Conservation (phyloP, 139 green algal species). For the Pycnococcus provasolii region DNA sequence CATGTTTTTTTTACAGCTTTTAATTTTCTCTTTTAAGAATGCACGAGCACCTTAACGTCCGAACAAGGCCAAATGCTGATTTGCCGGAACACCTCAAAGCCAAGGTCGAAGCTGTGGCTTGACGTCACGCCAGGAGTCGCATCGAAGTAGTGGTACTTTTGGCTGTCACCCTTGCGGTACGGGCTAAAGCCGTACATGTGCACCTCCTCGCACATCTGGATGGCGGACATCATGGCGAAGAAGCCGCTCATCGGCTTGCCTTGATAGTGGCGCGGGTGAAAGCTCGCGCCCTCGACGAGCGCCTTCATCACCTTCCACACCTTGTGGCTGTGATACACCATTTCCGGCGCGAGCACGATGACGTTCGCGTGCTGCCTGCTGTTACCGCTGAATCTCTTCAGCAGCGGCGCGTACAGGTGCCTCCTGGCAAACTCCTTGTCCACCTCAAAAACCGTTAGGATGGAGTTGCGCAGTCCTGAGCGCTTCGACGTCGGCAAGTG, state of each 20-base stretch:
- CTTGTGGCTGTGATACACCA: neutral
- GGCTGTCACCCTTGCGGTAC: neutral
- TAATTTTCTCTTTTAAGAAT: neutral
- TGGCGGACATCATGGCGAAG: constrained; percentile 5
- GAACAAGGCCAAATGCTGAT: constrained; percentile 5
- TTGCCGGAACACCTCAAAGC: constrained; percentile 14
- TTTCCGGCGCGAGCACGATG: neutral
- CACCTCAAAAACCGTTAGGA: constrained; percentile 12
- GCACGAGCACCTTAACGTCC: neutral
- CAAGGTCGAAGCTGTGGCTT: constrained; percentile 5
- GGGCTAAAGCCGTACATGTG: constrained; percentile 11
- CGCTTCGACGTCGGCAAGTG: constrained; percentile 7
- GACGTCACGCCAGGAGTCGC: neutral
- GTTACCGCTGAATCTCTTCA: neutral
- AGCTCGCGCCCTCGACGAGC: neutral
- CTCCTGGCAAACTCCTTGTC: constrained; percentile 12
- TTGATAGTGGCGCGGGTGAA: neutral
- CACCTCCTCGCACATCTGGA: constrained; percentile 12
- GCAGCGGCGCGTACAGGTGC: constrained; percentile 13
- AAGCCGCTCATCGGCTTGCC: constrained; percentile 20
- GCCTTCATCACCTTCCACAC: constrained; percentile 12
- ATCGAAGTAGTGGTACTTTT: constrained; percentile 16
- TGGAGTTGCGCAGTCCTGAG: neutral
- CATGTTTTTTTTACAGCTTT: too few species aligned
- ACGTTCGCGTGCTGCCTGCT: neutral